A percentile compares a stretch with the other conserved stretches of the same genome.
Evolutionary conservation across 108 stramenopile species (phyloP).

Genomic region (Cyclotella baltica): DNA sequence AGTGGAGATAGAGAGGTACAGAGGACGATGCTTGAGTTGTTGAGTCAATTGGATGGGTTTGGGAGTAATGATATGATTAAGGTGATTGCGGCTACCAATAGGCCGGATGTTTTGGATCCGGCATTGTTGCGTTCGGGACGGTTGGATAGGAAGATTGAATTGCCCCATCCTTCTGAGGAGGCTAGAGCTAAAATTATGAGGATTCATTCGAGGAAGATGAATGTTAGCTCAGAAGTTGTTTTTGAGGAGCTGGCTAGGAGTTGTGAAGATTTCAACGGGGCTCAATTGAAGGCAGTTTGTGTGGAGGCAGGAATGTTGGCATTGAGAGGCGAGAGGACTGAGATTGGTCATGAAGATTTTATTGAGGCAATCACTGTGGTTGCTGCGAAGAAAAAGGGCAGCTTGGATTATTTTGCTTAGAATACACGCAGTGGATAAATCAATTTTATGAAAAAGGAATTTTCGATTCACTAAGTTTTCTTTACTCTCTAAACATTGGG

Average conservation of each 20-base stretch:
- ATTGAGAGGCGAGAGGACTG: conserved; percentile 81
- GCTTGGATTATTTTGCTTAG: conserved; percentile 96
- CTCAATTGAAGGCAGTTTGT: conserved; percentile 99
- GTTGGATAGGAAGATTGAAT: conserved; percentile 98
- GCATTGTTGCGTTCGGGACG: conserved; percentile 95
- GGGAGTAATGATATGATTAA: conserved; percentile 99
- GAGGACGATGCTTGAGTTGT: conserved; percentile 98
- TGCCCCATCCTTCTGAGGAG: conserved; percentile 92
- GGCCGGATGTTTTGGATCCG: conserved; percentile 97
- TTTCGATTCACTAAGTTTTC: no score
- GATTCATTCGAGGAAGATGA: conserved; percentile 98
- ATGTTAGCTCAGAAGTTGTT: conserved; percentile 95
- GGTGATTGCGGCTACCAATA: conserved; percentile 98
- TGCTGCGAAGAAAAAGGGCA: conserved; percentile 99
- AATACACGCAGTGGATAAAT: no score
- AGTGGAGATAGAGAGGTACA: conserved; percentile 99
- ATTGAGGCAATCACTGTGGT: conserved; percentile 98
- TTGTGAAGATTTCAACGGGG: conserved; percentile 95
- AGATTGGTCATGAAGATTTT: conserved; percentile 96
- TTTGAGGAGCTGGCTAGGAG: conserved; percentile 92
- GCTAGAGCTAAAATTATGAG: conserved; percentile 93
- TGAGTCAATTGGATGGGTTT: conserved; percentile 99
- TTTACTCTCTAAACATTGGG: no score
- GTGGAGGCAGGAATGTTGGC: conserved; percentile 99
- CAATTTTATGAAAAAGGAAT: no score